Evolutionary conservation across 305 asterid species (phyloP), one percentile per base, ranked within the genome.

Genomic region (Striga hermonthica): DNA sequence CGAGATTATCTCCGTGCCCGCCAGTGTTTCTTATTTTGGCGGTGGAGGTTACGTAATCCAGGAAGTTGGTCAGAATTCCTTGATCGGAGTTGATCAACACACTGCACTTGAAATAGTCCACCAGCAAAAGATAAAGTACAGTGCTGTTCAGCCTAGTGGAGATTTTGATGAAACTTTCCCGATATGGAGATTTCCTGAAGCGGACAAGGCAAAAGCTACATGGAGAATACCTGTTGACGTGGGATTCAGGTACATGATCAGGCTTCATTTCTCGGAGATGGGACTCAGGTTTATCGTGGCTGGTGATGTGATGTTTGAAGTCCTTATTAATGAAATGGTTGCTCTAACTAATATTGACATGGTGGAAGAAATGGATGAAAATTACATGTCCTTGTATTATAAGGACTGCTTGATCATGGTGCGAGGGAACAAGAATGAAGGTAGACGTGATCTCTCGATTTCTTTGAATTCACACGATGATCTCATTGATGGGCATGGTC

Each of bases 221-320:
- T 76, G 79, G 84, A 71, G 40, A 50, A 40, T 60, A 12, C 13
- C 68, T 0, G 81, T 81, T 6, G 74, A 62, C 4, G 69, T 68
- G 4, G 83, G 85, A 14, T 78, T 78, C 39, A 59, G 66, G 54
- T 81, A 78, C 67, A n/a, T 78, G 74, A 13, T 75, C 47, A 75
- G 83, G 79, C 66, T 81, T 64, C 81, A 78, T 57, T 81, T 78
- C 66, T 67, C 72, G 13, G 70, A 65, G 57, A 28, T 59, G 36
- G 75, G 72, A 57, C 57, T 61, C 41, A 50, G 48, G 59, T 44
- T 70, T 35, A 63, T 57, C 10, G 54, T 16, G 49, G 55, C 47
- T 14, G 68, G 48, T 3, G 36, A 65, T 22, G 47, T 63, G 45
- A 14, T 22, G 14, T 72, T 75, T 48, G 48, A 55, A 16, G 58